Percentiles rank a stretch among this genome's conserved stretches.
Evolutionary conservation across 192 early-diverging fungal genomes (phyloP).

Genomic region (Linnemannia hyalina): DNA sequence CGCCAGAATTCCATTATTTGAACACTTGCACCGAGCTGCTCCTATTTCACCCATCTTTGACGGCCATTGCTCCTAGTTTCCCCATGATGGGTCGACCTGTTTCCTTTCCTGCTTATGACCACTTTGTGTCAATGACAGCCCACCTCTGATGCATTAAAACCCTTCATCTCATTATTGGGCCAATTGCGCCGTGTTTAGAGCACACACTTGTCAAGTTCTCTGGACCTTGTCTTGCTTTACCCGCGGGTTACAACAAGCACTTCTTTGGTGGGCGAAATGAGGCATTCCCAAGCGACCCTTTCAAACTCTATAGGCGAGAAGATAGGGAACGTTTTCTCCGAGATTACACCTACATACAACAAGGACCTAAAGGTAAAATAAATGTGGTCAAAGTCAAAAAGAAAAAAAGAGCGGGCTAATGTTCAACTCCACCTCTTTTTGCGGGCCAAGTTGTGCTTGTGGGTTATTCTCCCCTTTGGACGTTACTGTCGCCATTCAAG

Average conservation of each 20-base stretch:
- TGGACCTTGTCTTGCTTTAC: neutral
- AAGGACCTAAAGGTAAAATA: neutral
- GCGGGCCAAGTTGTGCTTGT: neutral
- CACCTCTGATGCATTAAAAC: neutral
- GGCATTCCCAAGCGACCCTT: neutral
- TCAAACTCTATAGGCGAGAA: neutral
- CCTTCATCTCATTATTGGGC: neutral
- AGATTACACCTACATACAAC: neutral
- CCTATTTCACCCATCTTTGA: slow-evolving; percentile 24
- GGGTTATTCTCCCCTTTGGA: neutral
- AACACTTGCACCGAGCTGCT: neutral
- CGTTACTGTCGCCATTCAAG: neutral
- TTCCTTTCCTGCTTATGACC: neutral
- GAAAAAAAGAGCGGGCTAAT: neutral
- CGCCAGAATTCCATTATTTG: neutral
- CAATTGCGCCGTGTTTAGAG: neutral
- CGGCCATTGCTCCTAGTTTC: slow-evolving; percentile 25
- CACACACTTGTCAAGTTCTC: neutral
- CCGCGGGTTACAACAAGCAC: neutral
- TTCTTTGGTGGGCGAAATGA: neutral
- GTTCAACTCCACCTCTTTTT: slow-evolving; percentile 1
- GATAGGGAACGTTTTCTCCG: slow-evolving; percentile 1
- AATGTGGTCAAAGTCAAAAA: neutral
- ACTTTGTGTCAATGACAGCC: neutral
- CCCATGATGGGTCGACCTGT: slow-evolving; percentile 7